Conservation (phyloP, 495 filamentous ascomycete species). For the Penicillium paradoxum region DNA sequence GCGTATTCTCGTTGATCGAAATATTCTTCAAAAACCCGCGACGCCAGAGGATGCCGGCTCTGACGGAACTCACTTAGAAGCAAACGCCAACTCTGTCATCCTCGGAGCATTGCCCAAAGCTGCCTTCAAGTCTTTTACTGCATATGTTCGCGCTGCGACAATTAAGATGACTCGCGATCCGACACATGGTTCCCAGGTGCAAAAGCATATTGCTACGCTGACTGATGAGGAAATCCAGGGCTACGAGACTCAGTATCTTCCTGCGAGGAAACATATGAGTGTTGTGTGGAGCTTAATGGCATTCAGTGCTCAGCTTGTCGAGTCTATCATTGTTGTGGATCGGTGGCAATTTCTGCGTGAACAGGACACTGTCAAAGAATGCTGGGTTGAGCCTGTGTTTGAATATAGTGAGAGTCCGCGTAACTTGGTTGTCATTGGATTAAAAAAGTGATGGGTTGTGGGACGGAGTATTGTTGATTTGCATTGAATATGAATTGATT, state of each 20-base stretch:
- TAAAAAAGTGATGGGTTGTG: slow-evolving; percentile 55
- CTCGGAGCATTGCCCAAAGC: slow-evolving; percentile 78
- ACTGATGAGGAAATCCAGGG: slow-evolving; percentile 66
- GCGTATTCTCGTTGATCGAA: slow-evolving; percentile 78
- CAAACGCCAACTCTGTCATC: slow-evolving; percentile 48
- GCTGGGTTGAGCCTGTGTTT: slow-evolving; percentile 91
- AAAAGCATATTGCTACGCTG: slow-evolving; percentile 55
- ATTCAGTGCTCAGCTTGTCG: slow-evolving; percentile 81
- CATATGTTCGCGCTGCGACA: slow-evolving; percentile 77
- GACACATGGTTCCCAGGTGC: slow-evolving; percentile 51
- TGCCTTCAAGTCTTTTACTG: slow-evolving; percentile 68
- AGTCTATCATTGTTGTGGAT: slow-evolving; percentile 87
- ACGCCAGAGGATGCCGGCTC: slow-evolving; percentile 30
- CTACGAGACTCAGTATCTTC: slow-evolving; percentile 60
- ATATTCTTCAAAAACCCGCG: slow-evolving; percentile 58
- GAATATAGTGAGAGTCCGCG: slow-evolving; percentile 80
- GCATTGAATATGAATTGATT: no score
- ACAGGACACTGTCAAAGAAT: slow-evolving; percentile 58
- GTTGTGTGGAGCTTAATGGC: slow-evolving; percentile 93
- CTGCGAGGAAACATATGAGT: slow-evolving; percentile 73
- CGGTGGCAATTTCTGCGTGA: slow-evolving; percentile 85
- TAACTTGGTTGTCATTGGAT: slow-evolving; percentile 83
- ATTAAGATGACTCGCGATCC: slow-evolving; percentile 61
- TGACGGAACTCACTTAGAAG: slow-evolving; percentile 10
- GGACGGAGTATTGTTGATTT: no score